phyloP scores from a whole-genome alignment of 495 filamentous ascomycete species.

The Aspergillus steynii region DNA sequence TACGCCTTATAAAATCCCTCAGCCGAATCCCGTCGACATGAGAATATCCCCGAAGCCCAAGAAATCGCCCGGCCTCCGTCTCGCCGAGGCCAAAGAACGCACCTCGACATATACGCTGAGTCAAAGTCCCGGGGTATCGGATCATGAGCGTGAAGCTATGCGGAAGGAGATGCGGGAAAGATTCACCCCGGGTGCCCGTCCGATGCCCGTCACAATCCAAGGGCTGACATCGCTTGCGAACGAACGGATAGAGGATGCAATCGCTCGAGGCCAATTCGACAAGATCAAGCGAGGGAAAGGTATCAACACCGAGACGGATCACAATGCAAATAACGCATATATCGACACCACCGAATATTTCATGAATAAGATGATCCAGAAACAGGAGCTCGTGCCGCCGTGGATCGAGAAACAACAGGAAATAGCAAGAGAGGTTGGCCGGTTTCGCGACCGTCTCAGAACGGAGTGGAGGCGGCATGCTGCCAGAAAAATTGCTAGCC shows the following conservation, averaged over 20 bases:
- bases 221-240: slow-evolving; percentile 85
- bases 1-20: slow-evolving; percentile 50
- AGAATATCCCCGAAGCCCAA: slow-evolving; percentile 51
- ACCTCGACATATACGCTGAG: slow-evolving; percentile 69
- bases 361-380: slow-evolving; percentile 98
- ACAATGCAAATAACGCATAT: slow-evolving; percentile 83
- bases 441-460: slow-evolving; percentile 73
- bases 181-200: slow-evolving; percentile 69
- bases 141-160: slow-evolving; percentile 68
- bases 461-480: slow-evolving; percentile 88
- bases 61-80: slow-evolving; percentile 53
- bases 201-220: slow-evolving; percentile 75
- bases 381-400: slow-evolving; percentile 66
- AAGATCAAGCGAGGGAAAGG: slow-evolving; percentile 81
- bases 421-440: slow-evolving; percentile 63
- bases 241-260: slow-evolving; percentile 92
- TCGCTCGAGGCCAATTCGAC: slow-evolving; percentile 87
- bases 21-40: slow-evolving; percentile 58
- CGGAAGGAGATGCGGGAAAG: slow-evolving; percentile 75
- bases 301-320: slow-evolving; percentile 66
- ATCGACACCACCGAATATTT: slow-evolving; percentile 97
- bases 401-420: slow-evolving; percentile 98
- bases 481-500: slow-evolving; percentile 73
- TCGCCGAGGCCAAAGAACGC: slow-evolving; percentile 78
- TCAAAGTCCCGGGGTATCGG: slow-evolving; percentile 58